Evolutionary conservation across 331 rosid species (phyloP).

Genomic region (Rhamnella rubrinervis): DNA sequence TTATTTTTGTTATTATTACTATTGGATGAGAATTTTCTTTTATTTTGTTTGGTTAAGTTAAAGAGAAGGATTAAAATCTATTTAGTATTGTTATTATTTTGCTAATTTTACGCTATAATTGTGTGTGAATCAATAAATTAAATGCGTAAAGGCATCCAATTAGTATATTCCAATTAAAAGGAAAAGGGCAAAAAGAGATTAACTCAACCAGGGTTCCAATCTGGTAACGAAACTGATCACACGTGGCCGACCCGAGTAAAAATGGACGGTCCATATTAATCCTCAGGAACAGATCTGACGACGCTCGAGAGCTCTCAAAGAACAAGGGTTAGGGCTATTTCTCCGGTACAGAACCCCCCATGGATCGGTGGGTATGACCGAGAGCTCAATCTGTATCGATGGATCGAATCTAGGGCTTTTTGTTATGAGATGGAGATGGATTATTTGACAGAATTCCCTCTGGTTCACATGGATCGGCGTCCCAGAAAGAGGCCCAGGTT

Average conservation of each 20-base stretch:
- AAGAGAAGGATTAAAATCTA: no score
- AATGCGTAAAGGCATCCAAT: slow-evolving; percentile 9
- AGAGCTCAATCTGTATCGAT: background rate
- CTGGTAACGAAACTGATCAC: no score
- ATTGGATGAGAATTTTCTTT: no score
- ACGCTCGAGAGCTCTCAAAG: slow-evolving; percentile 22
- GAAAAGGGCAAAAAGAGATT: background rate
- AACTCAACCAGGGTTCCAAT: slow-evolving; percentile 30
- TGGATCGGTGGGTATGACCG: slow-evolving; percentile 19
- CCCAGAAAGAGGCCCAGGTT: slow-evolving; percentile 57
- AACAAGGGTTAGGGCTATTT: slow-evolving; percentile 26
- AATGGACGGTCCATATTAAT: slow-evolving; percentile 13
- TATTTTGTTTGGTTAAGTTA: no score
- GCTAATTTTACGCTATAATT: no score
- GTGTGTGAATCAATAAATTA: no score
- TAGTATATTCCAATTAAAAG: slow-evolving; percentile 12
- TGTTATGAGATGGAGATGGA: slow-evolving; percentile 43
- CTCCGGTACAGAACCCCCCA: slow-evolving; percentile 20
- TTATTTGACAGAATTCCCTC: slow-evolving; percentile 43
- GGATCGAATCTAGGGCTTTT: slow-evolving; percentile 22
- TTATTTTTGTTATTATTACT: no score
- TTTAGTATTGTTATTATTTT: no score
- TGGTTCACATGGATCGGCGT: slow-evolving; percentile 48
- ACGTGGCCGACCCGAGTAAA: background rate
- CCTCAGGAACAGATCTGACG: slow-evolving; percentile 26